Evolutionary conservation across 805 yeast species (phyloP), one percentile per base, ranked within the genome.

Genomic region (Zygoascus flipseniorum): DNA sequence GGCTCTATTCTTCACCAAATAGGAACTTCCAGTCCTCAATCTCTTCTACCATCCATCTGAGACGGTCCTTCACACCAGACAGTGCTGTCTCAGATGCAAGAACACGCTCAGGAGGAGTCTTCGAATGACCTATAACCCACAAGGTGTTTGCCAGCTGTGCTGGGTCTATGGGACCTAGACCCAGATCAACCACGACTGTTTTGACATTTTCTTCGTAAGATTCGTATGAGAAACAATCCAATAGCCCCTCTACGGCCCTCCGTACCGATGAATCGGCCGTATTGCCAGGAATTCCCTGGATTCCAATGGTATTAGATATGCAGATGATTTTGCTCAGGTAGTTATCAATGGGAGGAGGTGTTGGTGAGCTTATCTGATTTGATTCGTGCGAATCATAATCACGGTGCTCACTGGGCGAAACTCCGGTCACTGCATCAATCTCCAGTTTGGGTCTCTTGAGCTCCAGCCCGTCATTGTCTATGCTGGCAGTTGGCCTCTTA

Each of bases 1-100:
- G 6, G 16, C 5, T 2, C 8, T 18, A 18, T 11, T 42, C 44
- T 18, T 19, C 44, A 10, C 59, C 66, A 56, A 53, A 66, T 45
- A 68, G 44, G 56, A 60, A 67, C 61, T 64, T 67, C 71, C 71
- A 68, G 48, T 68, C 71, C 54, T 68, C 71, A n/a, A 67, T 61
- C 51, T 68, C 71, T 55, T 68, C 71, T 16, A 62, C 61, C 23
- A 50, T 56, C 43, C 60, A 56, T 32, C 71, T 54, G 51, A 68
- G 52, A 57, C 64, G 60, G 48, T 65, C 65, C n/a, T 58, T 58
- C 52, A 62, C 56, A 16, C 55, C 57, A 26, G 57, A 58, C 8
- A 59, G 57, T 10, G 68, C 64, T 42, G 62, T 62, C n/a, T 61
- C 37, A 8, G 69, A 66, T 4, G 59, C 49, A 45, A 61, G 56